Conservation (phyloP, 352 stramenopile genomes). For the Pythium monospermum region DNA sequence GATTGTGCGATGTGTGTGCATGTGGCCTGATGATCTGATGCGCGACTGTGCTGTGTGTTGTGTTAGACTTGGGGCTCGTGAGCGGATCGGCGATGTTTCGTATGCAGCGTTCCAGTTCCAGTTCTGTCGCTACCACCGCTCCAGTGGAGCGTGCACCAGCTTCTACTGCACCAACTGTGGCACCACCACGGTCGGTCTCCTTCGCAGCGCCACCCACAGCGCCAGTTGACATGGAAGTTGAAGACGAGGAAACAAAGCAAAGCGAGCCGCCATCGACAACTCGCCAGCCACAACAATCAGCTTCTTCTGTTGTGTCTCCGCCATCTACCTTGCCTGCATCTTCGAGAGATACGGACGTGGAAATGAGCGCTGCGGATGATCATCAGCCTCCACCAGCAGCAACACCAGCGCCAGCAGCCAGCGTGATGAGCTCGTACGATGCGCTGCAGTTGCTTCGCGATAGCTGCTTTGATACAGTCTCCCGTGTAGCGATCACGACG, state of each 20-base stretch:
- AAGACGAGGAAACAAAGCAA: conserved; percentile 9
- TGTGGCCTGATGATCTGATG: too few relatives aligned
- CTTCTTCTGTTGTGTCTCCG: background rate
- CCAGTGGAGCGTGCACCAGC: background rate
- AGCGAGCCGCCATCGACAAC: conserved; percentile 10
- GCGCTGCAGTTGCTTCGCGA: conserved; percentile 68
- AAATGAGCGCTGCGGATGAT: conserved; percentile 36
- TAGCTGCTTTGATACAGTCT: conserved; percentile 73
- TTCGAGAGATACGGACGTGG: conserved; percentile 29
- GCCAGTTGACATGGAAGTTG: background rate
- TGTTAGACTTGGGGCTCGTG: conserved; percentile 70
- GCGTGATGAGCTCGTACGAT: conserved; percentile 43
- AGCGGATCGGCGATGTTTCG: conserved; percentile 85
- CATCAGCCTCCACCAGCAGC: too few relatives aligned
- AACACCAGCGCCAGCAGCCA: background rate
- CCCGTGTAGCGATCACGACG: conserved; percentile 47
- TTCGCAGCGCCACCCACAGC: conserved; percentile 2
- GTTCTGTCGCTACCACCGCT: background rate
- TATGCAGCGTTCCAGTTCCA: conserved; percentile 29
- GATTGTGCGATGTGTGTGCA: too few relatives aligned
- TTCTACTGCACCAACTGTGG: background rate
- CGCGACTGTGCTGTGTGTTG: background rate
- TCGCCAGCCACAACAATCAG: too few relatives aligned
- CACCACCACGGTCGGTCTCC: conserved; percentile 6
- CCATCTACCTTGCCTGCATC: background rate